These are phyloP conservation scores for Xylariaceae sp. DNA, from an alignment of 2,329 filamentous ascomycete genomes.

Conservation along the genomic window DNA sequence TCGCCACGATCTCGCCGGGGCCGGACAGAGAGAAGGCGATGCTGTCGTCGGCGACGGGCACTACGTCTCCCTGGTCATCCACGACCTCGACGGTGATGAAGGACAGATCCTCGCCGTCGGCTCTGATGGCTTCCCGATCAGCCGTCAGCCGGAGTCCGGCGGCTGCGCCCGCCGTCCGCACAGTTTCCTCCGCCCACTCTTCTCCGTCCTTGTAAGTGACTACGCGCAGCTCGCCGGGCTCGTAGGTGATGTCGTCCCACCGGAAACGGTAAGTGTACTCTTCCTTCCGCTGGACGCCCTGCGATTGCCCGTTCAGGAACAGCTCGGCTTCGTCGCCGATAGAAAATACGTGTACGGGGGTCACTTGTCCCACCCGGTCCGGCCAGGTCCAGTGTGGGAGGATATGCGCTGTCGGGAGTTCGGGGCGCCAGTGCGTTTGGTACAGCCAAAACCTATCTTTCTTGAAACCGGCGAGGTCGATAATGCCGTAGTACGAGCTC, in stretches of 20 bases:
- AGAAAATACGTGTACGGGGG: constrained; percentile 58
- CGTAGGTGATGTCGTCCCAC: constrained; percentile 55
- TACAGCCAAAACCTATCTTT: constrained; percentile 59
- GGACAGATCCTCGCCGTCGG: constrained; percentile 49
- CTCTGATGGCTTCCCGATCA: constrained; percentile 43
- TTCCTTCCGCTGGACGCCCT: constrained; percentile 43
- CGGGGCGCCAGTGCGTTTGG: constrained; percentile 53
- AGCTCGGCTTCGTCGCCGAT: constrained; percentile 57
- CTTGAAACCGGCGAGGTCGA: constrained; percentile 58
- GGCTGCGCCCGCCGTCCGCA: constrained; percentile 46
- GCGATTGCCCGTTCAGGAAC: constrained; percentile 54
- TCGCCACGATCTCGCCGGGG: constrained; percentile 49
- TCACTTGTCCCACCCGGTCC: constrained; percentile 47
- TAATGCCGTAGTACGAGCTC: constrained; percentile 58
- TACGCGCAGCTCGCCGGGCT: constrained; percentile 50
- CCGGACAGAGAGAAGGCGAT: constrained; percentile 49
- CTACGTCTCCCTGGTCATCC: constrained; percentile 46
- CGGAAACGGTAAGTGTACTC: constrained; percentile 51
- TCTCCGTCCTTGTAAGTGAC: constrained; percentile 51
- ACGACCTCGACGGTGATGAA: constrained; percentile 50
- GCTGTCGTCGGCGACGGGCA: constrained; percentile 45
- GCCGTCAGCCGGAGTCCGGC: constrained; percentile 42
- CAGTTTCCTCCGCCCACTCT: constrained; percentile 48
- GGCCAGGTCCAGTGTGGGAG: constrained; percentile 61
- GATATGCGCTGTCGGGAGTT: constrained; percentile 52